Evolutionary conservation across 2,329 filamentous ascomycete genomes (phyloP).

Genomic region (Epicoccum sorghinum): DNA sequence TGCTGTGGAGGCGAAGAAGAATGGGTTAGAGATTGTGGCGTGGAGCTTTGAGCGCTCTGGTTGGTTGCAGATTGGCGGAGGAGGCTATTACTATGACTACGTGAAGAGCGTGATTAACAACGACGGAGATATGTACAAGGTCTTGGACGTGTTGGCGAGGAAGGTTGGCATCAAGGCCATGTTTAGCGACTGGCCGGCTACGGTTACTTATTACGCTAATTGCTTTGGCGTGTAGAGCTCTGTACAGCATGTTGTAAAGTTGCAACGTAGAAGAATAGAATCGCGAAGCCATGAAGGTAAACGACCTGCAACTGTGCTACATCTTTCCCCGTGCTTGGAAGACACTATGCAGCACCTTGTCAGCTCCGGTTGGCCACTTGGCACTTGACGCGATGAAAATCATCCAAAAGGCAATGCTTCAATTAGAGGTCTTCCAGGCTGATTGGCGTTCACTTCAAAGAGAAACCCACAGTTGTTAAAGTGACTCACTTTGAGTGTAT

Average conservation of each 20-base stretch:
- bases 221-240: constrained; percentile 59
- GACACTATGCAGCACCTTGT: too few species aligned
- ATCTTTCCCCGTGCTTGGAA: too few species aligned
- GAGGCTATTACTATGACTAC: constrained; percentile 49
- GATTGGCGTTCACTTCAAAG: too few species aligned
- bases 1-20: constrained; percentile 64
- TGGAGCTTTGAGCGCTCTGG: constrained; percentile 73
- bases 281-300: too few species aligned
- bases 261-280: too few species aligned
- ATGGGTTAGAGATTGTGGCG: constrained; percentile 68
- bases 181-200: constrained; percentile 73
- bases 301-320: too few species aligned
- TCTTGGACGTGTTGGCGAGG: constrained; percentile 68
- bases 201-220: constrained; percentile 73
- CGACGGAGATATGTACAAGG: constrained; percentile 68
- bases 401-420: too few species aligned
- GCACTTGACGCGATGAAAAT: too few species aligned
- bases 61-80: constrained; percentile 59
- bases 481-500: too few species aligned
- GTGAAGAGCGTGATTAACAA: constrained; percentile 59
- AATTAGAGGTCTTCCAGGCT: too few species aligned
- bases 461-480: too few species aligned
- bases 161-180: constrained; percentile 67
- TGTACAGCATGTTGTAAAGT: not conserved
- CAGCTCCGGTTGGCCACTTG: too few species aligned